Conservation (phyloP, 2,329 filamentous ascomycete species). For the Trichoderma sp. region DNA sequence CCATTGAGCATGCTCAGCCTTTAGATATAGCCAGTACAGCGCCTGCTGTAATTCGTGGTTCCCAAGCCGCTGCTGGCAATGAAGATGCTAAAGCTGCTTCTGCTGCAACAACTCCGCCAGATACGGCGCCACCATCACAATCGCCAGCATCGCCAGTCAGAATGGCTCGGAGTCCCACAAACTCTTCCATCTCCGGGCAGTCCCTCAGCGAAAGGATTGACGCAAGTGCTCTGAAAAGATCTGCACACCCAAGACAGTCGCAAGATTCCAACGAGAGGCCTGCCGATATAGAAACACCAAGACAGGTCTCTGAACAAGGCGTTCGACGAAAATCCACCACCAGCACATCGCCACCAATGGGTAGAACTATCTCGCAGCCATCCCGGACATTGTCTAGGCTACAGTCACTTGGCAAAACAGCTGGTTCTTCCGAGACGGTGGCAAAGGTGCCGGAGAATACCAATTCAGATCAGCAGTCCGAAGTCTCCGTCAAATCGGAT, state of each 20-base stretch:
- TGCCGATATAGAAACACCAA: slow-evolving; percentile 26
- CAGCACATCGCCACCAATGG: slow-evolving; percentile 50
- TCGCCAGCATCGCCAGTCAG: slow-evolving; percentile 26
- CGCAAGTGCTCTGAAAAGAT: slow-evolving; percentile 49
- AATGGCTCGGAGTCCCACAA: slow-evolving; percentile 22
- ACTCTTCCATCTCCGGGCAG: slow-evolving; percentile 23
- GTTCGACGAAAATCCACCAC: slow-evolving; percentile 45
- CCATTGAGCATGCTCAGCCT: slow-evolving; percentile 48
- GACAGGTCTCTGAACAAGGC: slow-evolving; percentile 33
- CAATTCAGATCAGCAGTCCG: slow-evolving; percentile 28
- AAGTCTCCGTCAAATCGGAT: slow-evolving; percentile 53
- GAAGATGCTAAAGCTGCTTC: neutral
- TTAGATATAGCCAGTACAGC: slow-evolving; percentile 41
- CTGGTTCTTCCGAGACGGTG: slow-evolving; percentile 36
- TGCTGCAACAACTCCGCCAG: neutral
- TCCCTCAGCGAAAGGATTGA: slow-evolving; percentile 47
- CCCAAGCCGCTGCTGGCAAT: neutral
- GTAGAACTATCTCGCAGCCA: slow-evolving; percentile 53
- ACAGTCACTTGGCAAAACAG: slow-evolving; percentile 45
- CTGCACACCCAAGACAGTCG: slow-evolving; percentile 29
- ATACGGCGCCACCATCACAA: slow-evolving; percentile 20
- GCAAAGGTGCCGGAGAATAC: slow-evolving; percentile 27
- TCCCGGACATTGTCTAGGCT: slow-evolving; percentile 44
- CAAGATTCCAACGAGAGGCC: slow-evolving; percentile 30
- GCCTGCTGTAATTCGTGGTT: slow-evolving; percentile 22